Evolutionary conservation across 2,329 filamentous ascomycete species (phyloP).

Genomic region (Chrysosphaeria jannelii): DNA sequence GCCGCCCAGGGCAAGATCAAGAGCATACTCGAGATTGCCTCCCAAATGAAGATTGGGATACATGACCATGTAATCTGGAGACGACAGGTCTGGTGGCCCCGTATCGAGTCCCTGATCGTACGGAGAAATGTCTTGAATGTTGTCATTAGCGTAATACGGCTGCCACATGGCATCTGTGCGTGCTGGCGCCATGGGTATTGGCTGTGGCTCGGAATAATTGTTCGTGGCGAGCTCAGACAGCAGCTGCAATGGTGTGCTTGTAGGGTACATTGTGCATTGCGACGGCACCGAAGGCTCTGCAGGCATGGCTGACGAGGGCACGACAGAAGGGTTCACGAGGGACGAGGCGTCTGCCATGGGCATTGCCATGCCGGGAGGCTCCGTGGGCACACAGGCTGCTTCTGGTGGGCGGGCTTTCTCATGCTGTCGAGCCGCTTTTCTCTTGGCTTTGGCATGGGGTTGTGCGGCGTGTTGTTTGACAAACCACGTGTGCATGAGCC

Average conservation of each 20-base stretch:
- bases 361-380: neutral
- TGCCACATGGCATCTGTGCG: too few relatives aligned
- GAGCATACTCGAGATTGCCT: slow-evolving; percentile 14
- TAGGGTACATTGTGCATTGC: slow-evolving; percentile 6
- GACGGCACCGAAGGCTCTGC: slow-evolving; percentile 1
- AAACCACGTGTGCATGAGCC: slow-evolving; percentile 43
- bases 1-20: slow-evolving; percentile 13
- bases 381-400: too few relatives aligned
- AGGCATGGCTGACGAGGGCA: neutral
- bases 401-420: too few relatives aligned
- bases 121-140: too few relatives aligned
- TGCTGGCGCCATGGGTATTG: too few relatives aligned
- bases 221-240: slow-evolving; percentile 25
- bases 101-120: too few relatives aligned
- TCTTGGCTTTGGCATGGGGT: too few relatives aligned
- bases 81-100: neutral
- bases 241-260: slow-evolving; percentile 22
- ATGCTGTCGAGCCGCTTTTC: too few relatives aligned
- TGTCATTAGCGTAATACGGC: too few relatives aligned
- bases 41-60: slow-evolving; percentile 8
- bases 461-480: slow-evolving; percentile 11
- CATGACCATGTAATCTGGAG: slow-evolving; percentile 8
- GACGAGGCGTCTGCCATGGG: neutral
- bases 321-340: slow-evolving; percentile 2
- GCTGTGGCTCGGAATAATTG: slow-evolving; percentile 7